Evolutionary conservation across 2,329 filamentous ascomycete genomes (phyloP), one percentile per base, ranked within the genome.

Genomic region (Incumbomyces lentus): DNA sequence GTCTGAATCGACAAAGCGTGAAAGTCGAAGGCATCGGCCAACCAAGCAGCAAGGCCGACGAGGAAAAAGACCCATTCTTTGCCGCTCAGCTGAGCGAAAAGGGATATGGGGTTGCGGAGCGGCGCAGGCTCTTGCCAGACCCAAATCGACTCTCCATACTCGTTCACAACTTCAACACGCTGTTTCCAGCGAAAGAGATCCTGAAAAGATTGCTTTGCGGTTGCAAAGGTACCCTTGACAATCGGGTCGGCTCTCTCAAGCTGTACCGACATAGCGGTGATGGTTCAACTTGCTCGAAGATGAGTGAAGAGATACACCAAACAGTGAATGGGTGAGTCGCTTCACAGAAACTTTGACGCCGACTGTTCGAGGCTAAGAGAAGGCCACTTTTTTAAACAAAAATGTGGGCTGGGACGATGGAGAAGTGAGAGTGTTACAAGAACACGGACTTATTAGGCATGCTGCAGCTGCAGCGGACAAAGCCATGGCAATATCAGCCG

Each of bases 1-100:
- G 84, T 85, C 62, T 88, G 84, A 53, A 90, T 85, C 3, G 81
- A 84, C 7, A 90, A 72, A 19, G 85, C 82, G 64, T 88, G 84
- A 61, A 89, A 90, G 64, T 88, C 85, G 61, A 89, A 90, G 2
- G 85, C 84, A 62, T 90, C 86, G 47, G 84, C 84, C 1, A 78
- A 84, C 86, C 86, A 90, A 13, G 84, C 81, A 30, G 74, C 64
- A 59, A 89, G 79, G 2, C 84, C 85, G 10, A 87, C 81, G 34
- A 84, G 53, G 66, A 90, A 81, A 68, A 85, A 88, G 13, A 84
- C 59, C 84, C 85, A 90, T 60, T 84, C 79, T 50, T 72, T 76
- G 18, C 69, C 68, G 2, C 71, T 74, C 13, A 92, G 72, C 64
- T 81, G 73, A 22, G 70, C 72, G 51, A 87, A 69, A 26, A 90